Percentiles rank a stretch among this genome's conserved stretches.
These are phyloP conservation scores for Tausonia pullulans DNA, from an alignment of 1,284 basidiomycete species.

Conservation along the genomic window DNA sequence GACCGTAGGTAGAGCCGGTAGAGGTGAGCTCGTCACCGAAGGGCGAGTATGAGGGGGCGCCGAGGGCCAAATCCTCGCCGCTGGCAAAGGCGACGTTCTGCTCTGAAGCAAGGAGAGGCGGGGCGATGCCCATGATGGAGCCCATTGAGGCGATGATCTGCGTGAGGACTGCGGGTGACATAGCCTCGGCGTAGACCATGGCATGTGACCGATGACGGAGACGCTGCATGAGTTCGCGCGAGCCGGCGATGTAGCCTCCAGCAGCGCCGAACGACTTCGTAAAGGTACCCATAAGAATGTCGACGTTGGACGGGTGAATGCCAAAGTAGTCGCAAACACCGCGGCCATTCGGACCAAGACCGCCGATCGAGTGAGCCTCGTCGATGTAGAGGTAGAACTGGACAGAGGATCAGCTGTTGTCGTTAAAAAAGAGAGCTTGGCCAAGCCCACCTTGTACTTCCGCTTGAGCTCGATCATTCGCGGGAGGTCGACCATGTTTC, in stretches of 20 bases:
- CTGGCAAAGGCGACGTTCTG: not conserved
- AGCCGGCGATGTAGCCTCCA: constrained; percentile 88
- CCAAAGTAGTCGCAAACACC: constrained; percentile 94
- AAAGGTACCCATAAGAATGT: constrained; percentile 97
- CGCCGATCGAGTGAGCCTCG: constrained; percentile 95
- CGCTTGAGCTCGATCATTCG: constrained; percentile 76
- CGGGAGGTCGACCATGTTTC: constrained; percentile 78
- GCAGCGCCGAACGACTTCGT: constrained; percentile 98
- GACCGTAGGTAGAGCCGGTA: constrained; percentile 50
- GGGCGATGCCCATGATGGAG: constrained; percentile 82
- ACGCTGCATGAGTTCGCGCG: constrained; percentile 64
- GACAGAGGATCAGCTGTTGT: not conserved
- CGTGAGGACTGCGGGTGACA: constrained; percentile 79
- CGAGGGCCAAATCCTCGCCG: too few species aligned
- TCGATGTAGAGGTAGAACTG: constrained; percentile 95
- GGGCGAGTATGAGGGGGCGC: constrained; percentile 5
- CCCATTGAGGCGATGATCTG: constrained; percentile 90
- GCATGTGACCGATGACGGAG: constrained; percentile 75
- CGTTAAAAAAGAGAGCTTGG: not conserved
- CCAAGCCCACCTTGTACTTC: constrained; percentile 71
- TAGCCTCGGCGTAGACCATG: constrained; percentile 79
- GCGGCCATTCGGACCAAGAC: constrained; percentile 83
- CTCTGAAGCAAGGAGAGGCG: constrained; percentile 36
- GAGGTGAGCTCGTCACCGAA: constrained; percentile 7
- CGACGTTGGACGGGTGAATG: constrained; percentile 66